A percentile compares a stretch with the other conserved stretches of the same genome.
phyloP scores from a whole-genome alignment of 352 stramenopile species.

The Globisporangium camurandrum region DNA sequence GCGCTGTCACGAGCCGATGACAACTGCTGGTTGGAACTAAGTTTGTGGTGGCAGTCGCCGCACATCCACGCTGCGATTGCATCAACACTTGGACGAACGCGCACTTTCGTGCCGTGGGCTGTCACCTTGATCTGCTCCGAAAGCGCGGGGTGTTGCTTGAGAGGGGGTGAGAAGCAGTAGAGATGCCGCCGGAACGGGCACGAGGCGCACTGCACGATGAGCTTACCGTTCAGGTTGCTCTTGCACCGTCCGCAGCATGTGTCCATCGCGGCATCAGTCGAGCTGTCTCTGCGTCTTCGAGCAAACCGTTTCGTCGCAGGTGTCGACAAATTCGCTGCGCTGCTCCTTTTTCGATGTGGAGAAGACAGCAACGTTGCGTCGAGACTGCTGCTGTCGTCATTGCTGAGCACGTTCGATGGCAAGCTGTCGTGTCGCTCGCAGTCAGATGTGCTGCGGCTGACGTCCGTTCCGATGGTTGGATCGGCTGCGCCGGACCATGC shows the following conservation, averaged over 20 bases:
- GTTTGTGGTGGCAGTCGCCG: constrained; percentile 11
- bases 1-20: neutral
- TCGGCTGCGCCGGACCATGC: too few species aligned
- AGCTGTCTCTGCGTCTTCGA: neutral
- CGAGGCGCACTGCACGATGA: constrained; percentile 37
- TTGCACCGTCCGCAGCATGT: constrained; percentile 35
- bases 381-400: too few species aligned
- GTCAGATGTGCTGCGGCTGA: too few species aligned
- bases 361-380: too few species aligned
- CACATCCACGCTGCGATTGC: constrained; percentile 22
- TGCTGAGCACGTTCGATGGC: too few species aligned
- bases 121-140: constrained; percentile 11
- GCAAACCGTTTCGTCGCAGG: neutral
- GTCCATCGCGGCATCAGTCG: neutral
- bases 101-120: constrained; percentile 2
- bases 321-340: too few species aligned
- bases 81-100: neutral
- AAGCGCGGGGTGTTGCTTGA: constrained; percentile 51
- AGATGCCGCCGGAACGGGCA: constrained; percentile 54
- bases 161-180: constrained; percentile 59
- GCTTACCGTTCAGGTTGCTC: constrained; percentile 60
- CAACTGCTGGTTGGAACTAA: neutral
- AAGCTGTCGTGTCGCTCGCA: too few species aligned
- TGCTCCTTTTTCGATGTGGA: too few species aligned
- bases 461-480: too few species aligned